phyloP scores from a whole-genome alignment of 2,329 filamentous ascomycete genomes.

The Tothia fuscella region DNA sequence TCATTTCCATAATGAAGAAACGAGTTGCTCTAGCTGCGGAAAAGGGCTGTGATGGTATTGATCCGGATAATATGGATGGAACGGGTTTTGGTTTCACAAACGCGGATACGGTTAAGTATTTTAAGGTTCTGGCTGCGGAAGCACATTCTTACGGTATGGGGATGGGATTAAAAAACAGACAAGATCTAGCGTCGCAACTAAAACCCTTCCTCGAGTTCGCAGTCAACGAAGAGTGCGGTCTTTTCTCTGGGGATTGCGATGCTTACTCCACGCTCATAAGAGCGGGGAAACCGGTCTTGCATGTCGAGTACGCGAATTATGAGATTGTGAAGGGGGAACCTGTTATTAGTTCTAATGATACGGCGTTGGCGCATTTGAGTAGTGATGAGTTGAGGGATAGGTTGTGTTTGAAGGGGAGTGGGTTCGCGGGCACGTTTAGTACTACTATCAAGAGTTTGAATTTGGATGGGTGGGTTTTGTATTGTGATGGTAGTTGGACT shows the following conservation, averaged over 20 bases:
- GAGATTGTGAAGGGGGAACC: neutral
- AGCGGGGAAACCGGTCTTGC: conserved; percentile 13
- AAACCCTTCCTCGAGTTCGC: neutral
- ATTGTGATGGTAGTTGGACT: neutral
- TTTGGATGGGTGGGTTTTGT: conserved; percentile 9
- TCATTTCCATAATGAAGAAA: conserved; percentile 18
- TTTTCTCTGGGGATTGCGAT: conserved; percentile 3
- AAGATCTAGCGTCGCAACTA: neutral
- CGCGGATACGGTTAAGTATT: conserved; percentile 1
- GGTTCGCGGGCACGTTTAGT: conserved; percentile 28
- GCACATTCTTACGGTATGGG: neutral
- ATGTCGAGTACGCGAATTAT: conserved; percentile 18
- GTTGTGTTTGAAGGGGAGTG: neutral
- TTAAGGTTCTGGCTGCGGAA: neutral
- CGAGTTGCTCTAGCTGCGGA: conserved; percentile 16
- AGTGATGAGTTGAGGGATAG: conserved; percentile 10
- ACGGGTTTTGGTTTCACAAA: conserved; percentile 2
- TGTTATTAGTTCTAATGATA: neutral
- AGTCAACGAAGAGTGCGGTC: conserved; percentile 9
- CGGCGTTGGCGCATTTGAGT: neutral
- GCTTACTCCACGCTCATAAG: conserved; percentile 23
- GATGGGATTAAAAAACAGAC: conserved; percentile 9
- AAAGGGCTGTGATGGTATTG: conserved; percentile 26
- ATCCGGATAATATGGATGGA: conserved; percentile 14
- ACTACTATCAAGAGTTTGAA: conserved; percentile 6